These are phyloP conservation scores for Fusarium sp. DNA, from an alignment of 2,329 filamentous ascomycete genomes.

Conservation along the genomic window DNA sequence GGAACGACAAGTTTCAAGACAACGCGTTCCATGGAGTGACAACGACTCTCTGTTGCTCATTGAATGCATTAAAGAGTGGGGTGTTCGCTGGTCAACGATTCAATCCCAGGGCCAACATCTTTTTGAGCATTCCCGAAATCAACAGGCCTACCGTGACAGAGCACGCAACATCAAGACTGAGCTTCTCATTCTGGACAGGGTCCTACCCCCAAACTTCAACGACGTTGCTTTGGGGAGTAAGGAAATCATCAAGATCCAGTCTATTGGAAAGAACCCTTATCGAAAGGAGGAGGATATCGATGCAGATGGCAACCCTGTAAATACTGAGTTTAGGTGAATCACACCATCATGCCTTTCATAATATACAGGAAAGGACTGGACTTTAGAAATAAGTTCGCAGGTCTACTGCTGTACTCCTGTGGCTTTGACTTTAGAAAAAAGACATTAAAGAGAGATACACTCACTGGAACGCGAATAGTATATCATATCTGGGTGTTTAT, in stretches of 20 bases:
- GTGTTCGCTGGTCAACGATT: conserved; percentile 51
- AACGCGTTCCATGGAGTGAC: conserved; percentile 57
- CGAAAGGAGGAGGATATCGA: conserved; percentile 62
- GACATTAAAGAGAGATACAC: not conserved
- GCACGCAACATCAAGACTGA: conserved; percentile 69
- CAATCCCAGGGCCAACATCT: conserved; percentile 46
- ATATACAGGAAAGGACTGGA: not conserved
- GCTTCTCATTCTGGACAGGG: conserved; percentile 58
- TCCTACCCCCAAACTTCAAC: conserved; percentile 63
- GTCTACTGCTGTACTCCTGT: not conserved
- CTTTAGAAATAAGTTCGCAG: not conserved
- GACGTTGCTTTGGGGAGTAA: conserved; percentile 63
- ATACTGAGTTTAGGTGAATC: conserved; percentile 48
- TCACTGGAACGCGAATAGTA: not conserved
- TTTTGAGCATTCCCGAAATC: conserved; percentile 61
- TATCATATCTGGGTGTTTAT: not conserved
- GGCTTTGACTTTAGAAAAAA: not conserved
- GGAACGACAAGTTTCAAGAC: conserved; percentile 27
- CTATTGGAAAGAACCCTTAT: conserved; percentile 61
- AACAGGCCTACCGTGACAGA: conserved; percentile 69
- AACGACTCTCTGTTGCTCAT: conserved; percentile 58
- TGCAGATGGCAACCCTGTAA: conserved; percentile 52
- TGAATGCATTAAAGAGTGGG: conserved; percentile 52
- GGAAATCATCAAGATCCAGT: conserved; percentile 57
- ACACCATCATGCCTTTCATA: conserved; percentile 10